A percentile compares a stretch with the other conserved stretches of the same genome.
Conservation (phyloP, 306 rosid genomes). For the Dryas alaskensis region DNA sequence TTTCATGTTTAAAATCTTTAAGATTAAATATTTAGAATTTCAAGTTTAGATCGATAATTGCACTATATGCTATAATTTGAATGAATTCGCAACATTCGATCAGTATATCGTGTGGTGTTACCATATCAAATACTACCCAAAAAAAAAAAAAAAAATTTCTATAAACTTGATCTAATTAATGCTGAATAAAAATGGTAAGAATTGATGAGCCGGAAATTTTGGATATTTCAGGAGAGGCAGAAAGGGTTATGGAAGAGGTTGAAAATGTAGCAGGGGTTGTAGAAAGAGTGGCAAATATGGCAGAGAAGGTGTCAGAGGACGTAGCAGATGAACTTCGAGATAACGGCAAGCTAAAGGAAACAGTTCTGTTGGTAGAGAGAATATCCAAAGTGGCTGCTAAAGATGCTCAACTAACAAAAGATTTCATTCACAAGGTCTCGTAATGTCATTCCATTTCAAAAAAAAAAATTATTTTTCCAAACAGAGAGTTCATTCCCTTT, state of each 20-base stretch:
- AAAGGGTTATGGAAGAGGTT: constrained; percentile 46
- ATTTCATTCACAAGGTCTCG: constrained; percentile 58
- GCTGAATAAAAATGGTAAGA: not conserved
- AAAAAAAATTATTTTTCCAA: no score
- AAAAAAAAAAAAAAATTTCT: no score
- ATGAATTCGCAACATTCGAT: no score
- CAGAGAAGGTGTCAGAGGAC: constrained; percentile 49
- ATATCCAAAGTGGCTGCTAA: constrained; percentile 47
- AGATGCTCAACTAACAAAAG: constrained; percentile 49
- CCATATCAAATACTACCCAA: no score
- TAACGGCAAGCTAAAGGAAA: constrained; percentile 40
- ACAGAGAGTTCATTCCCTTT: no score
- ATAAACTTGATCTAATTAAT: not conserved
- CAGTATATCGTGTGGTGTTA: no score
- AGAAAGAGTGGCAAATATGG: constrained; percentile 45
- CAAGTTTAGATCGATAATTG: no score
- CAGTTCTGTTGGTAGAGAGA: constrained; percentile 39
- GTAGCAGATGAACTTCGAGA: constrained; percentile 47
- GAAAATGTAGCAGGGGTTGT: constrained; percentile 45
- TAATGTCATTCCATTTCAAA: not conserved
- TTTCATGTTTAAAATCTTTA: no score
- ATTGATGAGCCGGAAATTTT: not conserved
- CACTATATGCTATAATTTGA: no score
- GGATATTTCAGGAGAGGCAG: constrained; percentile 41
- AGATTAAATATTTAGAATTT: no score